Evolutionary conservation across 2,329 filamentous ascomycete genomes (phyloP), one percentile per base, ranked within the genome.

Genomic region (Paecilomyces variotii): DNA sequence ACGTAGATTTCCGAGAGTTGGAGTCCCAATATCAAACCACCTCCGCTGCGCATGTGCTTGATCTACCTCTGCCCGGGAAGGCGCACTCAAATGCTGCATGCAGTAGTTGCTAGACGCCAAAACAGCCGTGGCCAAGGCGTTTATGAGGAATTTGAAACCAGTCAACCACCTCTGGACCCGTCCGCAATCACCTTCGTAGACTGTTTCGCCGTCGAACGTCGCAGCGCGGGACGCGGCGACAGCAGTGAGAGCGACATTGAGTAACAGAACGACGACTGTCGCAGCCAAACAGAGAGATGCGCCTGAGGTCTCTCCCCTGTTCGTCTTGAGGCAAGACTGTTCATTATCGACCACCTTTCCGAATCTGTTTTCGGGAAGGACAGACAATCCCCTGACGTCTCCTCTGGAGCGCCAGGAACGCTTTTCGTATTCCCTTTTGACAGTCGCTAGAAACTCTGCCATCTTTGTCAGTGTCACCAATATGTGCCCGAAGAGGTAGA

Each of bases 21-120:
- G 63, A 9, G 69, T 59, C 3, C 70, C 65, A 52, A 69, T 67
- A 59, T 67, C 64, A 4, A 74, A 62, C 63, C 65, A 72, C 34
- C 59, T 62, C 24, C 63, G 56, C 49, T 63, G 61, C 2, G 53
- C 56, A 60, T 74, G 71, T 2, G 66, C 68, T 24, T 57, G 56
- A 49, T 74, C 64, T n/a, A 73, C 56, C 25, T 73, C 70, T 12
- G 58, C 53, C 19, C 70, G 59, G 2, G 67, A 68, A 1, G 72
- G 71, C 2, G 70, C 63, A 14, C 56, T 60, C 3, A 71, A 59
- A 52, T 60, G 65, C 59, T 74, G 72, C 70, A 74, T 73, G 56
- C 63, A 66, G 59, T 70, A 71, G 56, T 73, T 74, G 25, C 65
- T 68, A 0, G 68, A 67, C 19, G 63, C 63, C 1, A 74, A 62